Base-by-base conservation (phyloP, 169 alveolate genomes). In the Cryptosporidium meleagridis region DNA sequence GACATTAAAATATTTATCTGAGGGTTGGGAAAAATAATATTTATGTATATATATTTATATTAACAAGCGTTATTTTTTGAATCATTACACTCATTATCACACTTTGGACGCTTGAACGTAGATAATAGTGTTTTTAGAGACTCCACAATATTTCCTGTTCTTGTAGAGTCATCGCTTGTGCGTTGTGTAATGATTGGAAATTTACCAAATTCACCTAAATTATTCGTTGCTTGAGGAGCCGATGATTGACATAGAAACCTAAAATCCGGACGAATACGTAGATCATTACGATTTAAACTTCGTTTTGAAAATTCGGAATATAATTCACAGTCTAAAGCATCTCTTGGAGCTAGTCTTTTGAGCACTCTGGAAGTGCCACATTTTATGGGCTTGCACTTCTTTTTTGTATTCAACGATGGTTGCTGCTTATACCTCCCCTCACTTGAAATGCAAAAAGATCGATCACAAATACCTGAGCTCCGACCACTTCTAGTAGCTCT, bases 51-150 rank as follows among this genome's bases (percentile, higher is more conserved):
- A 31, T 31, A 31, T 31, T 31, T 31, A 26, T 26, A 55, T 16
- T 55, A 55, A 8, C 4, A 12, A 55, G 67, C 67, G 23, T n/a
- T 55, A 55, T n/a, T 7, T 5, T n/a, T 35, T 31, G 72, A 18
- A 65, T 35, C 33, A 37, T n/a, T 3, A 37, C 33, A 14, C 51
- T n/a, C 44, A 65, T 16, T 65, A 31, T 35, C 72, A 65, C 12
- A 5, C 14, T 33, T 33, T 31, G 70, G 69, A 29, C 7, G 55
- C 48, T 72, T 45, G 23, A 72, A 53, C n/a, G 85, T 52, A 10
- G 85, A 72, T 52, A 72, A 72, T 16, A 72, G 70, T 72, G 70
- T 51, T 44, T 72, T 72, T 48, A 72, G 70, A 18, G 85, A 72
- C 69, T 45, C 85, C n/a, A 70, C 85, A 51, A 72, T 31, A 53